Percentiles rank a stretch among this genome's conserved stretches.
Conservation (phyloP, 2,329 filamentous ascomycete species). For the Diplodia sapinea region DNA sequence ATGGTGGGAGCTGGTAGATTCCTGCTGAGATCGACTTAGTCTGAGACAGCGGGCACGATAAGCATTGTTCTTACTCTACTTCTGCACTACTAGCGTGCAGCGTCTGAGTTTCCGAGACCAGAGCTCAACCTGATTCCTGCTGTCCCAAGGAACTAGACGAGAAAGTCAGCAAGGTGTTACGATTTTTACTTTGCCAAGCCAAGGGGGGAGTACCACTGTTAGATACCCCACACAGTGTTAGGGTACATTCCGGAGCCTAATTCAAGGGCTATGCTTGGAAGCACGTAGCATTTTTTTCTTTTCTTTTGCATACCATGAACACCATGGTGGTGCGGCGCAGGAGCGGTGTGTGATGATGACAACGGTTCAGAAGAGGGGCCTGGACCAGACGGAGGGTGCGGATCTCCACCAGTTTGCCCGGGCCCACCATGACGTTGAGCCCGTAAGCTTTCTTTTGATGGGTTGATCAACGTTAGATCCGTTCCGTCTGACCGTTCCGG, state of each 20-base stretch:
- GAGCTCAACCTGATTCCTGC: not conserved
- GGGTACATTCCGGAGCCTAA: too few relatives aligned
- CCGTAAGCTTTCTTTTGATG: conserved; percentile 6
- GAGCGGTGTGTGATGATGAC: conserved; percentile 8
- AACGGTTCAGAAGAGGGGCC: not conserved
- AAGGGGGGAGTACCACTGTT: too few relatives aligned
- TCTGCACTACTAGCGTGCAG: not conserved
- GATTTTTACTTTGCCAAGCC: too few relatives aligned
- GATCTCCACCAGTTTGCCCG: conserved; percentile 1
- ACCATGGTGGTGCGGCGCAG: not conserved
- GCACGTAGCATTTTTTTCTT: too few relatives aligned
- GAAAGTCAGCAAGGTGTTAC: too few relatives aligned
- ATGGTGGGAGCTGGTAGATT: not conserved
- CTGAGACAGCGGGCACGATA: not conserved
- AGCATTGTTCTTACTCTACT: not conserved
- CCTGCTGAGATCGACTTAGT: not conserved
- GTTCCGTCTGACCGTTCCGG: not conserved
- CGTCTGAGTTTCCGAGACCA: not conserved
- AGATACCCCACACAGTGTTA: too few relatives aligned
- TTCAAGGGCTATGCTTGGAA: too few relatives aligned
- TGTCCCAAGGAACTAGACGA: too few relatives aligned
- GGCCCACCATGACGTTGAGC: conserved; percentile 9
- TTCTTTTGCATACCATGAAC: not conserved
- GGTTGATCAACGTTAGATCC: not conserved
- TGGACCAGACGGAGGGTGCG: not conserved